Conservation (phyloP, 2,329 filamentous ascomycete species). For the Sporothrix schenckii region DNA sequence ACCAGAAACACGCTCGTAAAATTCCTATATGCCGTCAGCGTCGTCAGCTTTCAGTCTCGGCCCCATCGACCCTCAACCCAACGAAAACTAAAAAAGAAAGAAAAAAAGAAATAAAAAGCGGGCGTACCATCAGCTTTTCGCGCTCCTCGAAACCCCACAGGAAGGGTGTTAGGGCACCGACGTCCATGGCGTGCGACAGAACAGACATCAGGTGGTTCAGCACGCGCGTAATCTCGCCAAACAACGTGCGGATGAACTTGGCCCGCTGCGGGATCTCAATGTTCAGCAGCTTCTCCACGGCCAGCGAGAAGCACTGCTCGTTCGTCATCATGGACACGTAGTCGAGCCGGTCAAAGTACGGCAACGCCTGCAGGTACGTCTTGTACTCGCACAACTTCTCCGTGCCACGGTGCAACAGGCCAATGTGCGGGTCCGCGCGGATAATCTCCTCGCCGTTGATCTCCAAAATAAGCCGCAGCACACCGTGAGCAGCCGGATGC, state of each 20-base stretch:
- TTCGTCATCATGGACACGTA: conserved; percentile 99
- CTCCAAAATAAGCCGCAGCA: conserved; percentile 95
- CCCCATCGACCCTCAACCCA: too few relatives aligned
- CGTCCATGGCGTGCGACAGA: conserved; percentile 97
- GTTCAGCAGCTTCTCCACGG: conserved; percentile 97
- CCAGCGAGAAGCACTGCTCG: conserved; percentile 94
- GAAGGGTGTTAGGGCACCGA: conserved; percentile 96
- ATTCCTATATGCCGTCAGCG: conserved; percentile 68
- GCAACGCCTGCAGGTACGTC: conserved; percentile 95
- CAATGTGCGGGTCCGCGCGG: conserved; percentile 94
- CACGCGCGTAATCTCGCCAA: conserved; percentile 90
- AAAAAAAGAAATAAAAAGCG: too few relatives aligned
- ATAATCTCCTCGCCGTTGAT: conserved; percentile 97
- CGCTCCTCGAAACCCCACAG: conserved; percentile 99
- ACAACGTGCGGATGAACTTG: conserved; percentile 95
- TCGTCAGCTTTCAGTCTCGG: background rate
- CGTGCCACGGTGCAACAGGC: conserved; percentile 91
- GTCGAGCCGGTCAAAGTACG: conserved; percentile 98
- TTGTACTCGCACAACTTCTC: conserved; percentile 99
- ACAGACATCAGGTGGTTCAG: conserved; percentile 99
- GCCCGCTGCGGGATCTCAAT: conserved; percentile 92
- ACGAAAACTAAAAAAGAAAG: too few relatives aligned
- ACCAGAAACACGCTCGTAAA: conserved; percentile 98
- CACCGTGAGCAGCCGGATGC: conserved; percentile 97
- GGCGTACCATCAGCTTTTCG: conserved; percentile 95